Percentiles rank a stretch among this genome's conserved stretches.
These are phyloP conservation scores for Candida fluviatilis DNA, from an alignment of 805 yeast species.

Conservation along the genomic window DNA sequence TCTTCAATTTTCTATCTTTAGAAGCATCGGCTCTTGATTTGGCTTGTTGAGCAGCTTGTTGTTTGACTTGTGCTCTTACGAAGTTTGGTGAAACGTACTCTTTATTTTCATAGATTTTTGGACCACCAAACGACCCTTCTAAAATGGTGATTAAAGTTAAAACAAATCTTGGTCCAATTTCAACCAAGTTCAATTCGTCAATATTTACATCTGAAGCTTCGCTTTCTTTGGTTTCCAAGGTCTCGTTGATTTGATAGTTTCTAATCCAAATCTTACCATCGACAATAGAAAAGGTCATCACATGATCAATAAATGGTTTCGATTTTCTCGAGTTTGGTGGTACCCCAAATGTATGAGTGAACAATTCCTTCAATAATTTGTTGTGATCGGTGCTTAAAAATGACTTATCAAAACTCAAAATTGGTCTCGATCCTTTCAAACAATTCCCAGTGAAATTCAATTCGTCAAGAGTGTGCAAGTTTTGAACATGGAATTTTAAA, in stretches of 20 bases:
- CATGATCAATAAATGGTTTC: slow-evolving; percentile 95
- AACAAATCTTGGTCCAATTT: slow-evolving; percentile 95
- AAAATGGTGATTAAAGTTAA: slow-evolving; percentile 85
- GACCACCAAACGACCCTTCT: slow-evolving; percentile 97
- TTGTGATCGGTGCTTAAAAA: slow-evolving; percentile 66
- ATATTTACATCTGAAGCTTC: slow-evolving; percentile 37
- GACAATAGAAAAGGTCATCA: slow-evolving; percentile 85
- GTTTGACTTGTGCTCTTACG: slow-evolving; percentile 83
- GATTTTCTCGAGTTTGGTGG: slow-evolving; percentile 91
- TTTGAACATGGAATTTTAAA: slow-evolving; percentile 86
- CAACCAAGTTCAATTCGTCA: slow-evolving; percentile 75
- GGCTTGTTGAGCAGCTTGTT: slow-evolving; percentile 77
- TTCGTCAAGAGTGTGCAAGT: slow-evolving; percentile 94
- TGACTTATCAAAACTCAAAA: slow-evolving; percentile 79
- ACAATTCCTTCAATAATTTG: slow-evolving; percentile 68
- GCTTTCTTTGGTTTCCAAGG: slow-evolving; percentile 55
- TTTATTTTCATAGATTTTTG: slow-evolving; percentile 94
- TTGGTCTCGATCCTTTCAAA: slow-evolving; percentile 90
- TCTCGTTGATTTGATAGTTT: slow-evolving; percentile 82
- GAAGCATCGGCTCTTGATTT: slow-evolving; percentile 76
- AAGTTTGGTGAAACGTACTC: slow-evolving; percentile 95
- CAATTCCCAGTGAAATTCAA: slow-evolving; percentile 96
- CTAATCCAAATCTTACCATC: slow-evolving; percentile 95
- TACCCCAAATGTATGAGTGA: slow-evolving; percentile 67
- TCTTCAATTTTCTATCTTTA: slow-evolving; percentile 65